phyloP scores from a whole-genome alignment of 2,329 filamentous ascomycete species.

The Penicillium sp. region DNA sequence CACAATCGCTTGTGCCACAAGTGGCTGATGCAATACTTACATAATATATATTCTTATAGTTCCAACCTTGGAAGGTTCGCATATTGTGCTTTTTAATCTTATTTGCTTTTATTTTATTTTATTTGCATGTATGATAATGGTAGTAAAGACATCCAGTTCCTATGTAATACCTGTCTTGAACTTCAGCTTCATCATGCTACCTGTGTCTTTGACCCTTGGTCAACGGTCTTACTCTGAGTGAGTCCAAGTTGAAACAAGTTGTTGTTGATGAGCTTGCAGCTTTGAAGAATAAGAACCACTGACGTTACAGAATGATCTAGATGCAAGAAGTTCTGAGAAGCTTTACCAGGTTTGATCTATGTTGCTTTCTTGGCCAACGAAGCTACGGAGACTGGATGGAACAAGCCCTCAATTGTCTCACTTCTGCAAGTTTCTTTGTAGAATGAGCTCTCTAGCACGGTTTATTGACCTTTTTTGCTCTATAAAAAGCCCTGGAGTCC shows the following conservation, averaged over 20 bases:
- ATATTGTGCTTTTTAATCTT: background rate
- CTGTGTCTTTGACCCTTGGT: background rate
- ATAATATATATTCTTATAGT: background rate
- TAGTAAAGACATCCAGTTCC: background rate
- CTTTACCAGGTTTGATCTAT: constrained; percentile 22
- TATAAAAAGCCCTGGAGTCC: background rate
- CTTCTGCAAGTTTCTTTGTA: background rate
- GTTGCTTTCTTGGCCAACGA: background rate
- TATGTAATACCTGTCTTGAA: background rate
- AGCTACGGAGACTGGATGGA: background rate
- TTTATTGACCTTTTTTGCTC: background rate
- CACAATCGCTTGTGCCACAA: background rate
- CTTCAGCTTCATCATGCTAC: background rate
- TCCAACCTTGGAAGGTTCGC: background rate
- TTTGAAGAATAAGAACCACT: background rate
- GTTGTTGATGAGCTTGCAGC: background rate
- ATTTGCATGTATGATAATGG: background rate
- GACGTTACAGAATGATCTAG: background rate
- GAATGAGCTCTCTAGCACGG: constrained; percentile 9
- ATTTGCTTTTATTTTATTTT: too few relatives aligned
- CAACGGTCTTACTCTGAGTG: background rate
- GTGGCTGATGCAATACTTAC: background rate
- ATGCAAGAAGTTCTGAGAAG: background rate
- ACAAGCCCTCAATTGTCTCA: background rate
- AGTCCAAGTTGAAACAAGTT: constrained; percentile 3